Percentiles rank a stretch among this genome's conserved stretches.
Conservation (phyloP, 768 basidiomycete genomes). For the Suillus discolor region DNA sequence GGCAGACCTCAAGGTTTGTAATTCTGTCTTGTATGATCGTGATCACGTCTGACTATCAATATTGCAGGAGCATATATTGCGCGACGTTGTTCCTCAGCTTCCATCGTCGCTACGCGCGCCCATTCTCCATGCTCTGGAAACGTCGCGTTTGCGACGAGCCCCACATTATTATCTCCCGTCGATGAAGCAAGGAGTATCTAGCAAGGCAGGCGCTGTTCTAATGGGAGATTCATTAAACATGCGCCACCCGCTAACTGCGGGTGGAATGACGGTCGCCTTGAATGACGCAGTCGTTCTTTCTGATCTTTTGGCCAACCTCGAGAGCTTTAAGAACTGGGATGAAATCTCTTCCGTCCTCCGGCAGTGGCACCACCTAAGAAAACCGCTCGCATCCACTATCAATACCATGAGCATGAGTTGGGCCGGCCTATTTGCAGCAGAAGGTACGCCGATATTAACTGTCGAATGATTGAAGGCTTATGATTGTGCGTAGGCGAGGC, state of each 20-base stretch:
- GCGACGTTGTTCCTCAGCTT: slow-evolving; percentile 73
- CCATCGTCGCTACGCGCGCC: slow-evolving; percentile 65
- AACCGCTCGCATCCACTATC: slow-evolving; percentile 74
- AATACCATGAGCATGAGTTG: slow-evolving; percentile 88
- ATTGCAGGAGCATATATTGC: slow-evolving; percentile 59
- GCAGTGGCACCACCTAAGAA: slow-evolving; percentile 82
- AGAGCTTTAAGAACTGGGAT: slow-evolving; percentile 45
- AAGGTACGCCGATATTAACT: slow-evolving; percentile 54
- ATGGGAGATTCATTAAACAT: slow-evolving; percentile 95
- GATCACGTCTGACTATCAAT: neutral
- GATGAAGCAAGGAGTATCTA: slow-evolving; percentile 54
- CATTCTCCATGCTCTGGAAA: slow-evolving; percentile 61
- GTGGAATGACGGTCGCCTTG: slow-evolving; percentile 93
- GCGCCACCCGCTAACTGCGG: slow-evolving; percentile 93
- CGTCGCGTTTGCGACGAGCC: slow-evolving; percentile 81
- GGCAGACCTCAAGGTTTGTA: slow-evolving; percentile 69
- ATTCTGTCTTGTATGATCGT: neutral
- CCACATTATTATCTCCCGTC: slow-evolving; percentile 89
- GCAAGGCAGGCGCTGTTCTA: slow-evolving; percentile 68
- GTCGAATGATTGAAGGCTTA: neutral
- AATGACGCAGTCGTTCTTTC: slow-evolving; percentile 75
- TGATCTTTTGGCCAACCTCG: slow-evolving; percentile 52
- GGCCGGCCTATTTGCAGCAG: slow-evolving; percentile 88
- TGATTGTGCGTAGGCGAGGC: neutral
- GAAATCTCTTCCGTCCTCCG: slow-evolving; percentile 50